phyloP scores from a whole-genome alignment of 1,139 yeast genomes.

The Williopsis jadinii region DNA sequence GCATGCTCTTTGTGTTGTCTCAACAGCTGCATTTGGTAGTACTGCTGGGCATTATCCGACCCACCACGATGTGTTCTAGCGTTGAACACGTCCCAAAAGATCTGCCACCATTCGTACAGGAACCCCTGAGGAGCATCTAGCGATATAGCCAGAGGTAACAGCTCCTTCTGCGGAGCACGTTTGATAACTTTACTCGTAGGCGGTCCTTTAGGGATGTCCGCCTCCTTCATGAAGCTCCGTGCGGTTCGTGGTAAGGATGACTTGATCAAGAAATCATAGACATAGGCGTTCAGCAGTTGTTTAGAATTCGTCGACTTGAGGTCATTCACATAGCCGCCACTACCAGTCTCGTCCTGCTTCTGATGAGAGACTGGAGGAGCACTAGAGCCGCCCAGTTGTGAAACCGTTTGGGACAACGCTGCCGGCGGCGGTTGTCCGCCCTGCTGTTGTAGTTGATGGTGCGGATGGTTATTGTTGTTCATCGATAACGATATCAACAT shows the following conservation, averaged over 20 bases:
- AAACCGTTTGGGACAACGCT: too few species aligned
- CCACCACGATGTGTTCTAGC: slow-evolving; percentile 66
- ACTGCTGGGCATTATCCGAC: slow-evolving; percentile 59
- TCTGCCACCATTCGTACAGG: slow-evolving; percentile 92
- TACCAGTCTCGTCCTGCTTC: not conserved
- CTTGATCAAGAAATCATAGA: slow-evolving; percentile 79
- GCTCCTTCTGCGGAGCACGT: slow-evolving; percentile 27
- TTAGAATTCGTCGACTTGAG: slow-evolving; percentile 49
- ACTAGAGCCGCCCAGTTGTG: too few species aligned
- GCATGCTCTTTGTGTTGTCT: slow-evolving; percentile 58
- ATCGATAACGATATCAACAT: too few species aligned
- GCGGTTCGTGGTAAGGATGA: slow-evolving; percentile 70
- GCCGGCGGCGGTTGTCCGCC: too few species aligned
- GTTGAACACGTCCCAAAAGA: slow-evolving; percentile 90
- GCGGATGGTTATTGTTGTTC: too few species aligned
- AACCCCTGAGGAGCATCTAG: slow-evolving; percentile 87
- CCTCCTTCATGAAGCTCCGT: slow-evolving; percentile 63
- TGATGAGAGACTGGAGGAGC: too few species aligned
- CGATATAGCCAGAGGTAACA: slow-evolving; percentile 45
- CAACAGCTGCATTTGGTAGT: slow-evolving; percentile 60
- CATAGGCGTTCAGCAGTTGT: slow-evolving; percentile 74
- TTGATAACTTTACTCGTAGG: slow-evolving; percentile 16
- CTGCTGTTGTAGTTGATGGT: too few species aligned
- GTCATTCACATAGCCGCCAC: slow-evolving; percentile 31
- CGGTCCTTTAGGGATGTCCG: slow-evolving; percentile 34